Conservation (phyloP, 2,329 filamentous ascomycete genomes). For the Ceratocystiopsis brevicomis region DNA sequence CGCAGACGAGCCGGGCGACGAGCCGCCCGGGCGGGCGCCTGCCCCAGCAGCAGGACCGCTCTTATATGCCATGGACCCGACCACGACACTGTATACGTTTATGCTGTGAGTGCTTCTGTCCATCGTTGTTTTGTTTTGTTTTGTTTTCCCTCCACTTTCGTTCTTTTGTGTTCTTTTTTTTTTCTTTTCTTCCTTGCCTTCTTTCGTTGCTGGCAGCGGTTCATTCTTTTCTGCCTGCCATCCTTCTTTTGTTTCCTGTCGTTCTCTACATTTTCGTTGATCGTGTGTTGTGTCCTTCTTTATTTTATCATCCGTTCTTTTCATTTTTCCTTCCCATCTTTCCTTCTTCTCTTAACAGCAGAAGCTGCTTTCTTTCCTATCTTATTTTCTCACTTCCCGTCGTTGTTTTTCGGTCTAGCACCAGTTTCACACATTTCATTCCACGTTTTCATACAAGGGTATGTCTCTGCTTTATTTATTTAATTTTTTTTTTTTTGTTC, state of each 20-base stretch:
- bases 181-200: background rate
- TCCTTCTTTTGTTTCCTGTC: background rate
- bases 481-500: too few species aligned
- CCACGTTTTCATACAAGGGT: background rate
- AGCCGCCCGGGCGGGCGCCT: too few species aligned
- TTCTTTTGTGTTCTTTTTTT: background rate
- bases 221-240: background rate
- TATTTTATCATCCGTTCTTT: background rate
- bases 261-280: background rate
- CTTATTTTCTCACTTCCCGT: background rate
- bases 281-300: background rate
- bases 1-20: too few species aligned
- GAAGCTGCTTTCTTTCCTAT: background rate
- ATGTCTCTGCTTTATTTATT: too few species aligned
- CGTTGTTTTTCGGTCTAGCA: background rate
- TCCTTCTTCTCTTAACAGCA: background rate
- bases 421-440: background rate
- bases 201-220: background rate
- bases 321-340: background rate
- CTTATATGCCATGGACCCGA: conserved; percentile 31
- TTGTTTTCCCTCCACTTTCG: background rate
- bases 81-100: conserved; percentile 50
- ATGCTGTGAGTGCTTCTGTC: conserved; percentile 34
- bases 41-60: background rate
- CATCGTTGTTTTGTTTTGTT: background rate